Evolutionary conservation across 2,329 filamentous ascomycete genomes (phyloP), one percentile per base, ranked within the genome.

Genomic region (Lizonia empirigonia): DNA sequence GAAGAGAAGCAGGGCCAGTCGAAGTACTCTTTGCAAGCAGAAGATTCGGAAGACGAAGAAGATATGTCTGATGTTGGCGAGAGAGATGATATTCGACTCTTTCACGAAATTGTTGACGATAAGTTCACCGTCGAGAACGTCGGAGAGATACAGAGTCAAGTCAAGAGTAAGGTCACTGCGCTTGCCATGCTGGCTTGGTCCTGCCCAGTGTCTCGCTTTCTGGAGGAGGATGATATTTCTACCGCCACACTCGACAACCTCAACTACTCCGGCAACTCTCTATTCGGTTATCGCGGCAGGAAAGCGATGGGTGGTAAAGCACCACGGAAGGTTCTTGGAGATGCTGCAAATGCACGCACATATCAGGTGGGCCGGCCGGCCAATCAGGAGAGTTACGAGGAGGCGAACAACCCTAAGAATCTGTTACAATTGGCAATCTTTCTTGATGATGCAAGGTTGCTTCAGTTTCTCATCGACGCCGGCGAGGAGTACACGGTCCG

Each of bases 51-150:
- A 0, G 67, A 76, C 3, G 67, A 73, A 1, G 69, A 74, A 7
- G 36, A 18, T 1, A 63, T 58, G 30, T 55, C 61, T 34, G 55
- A 59, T 20, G 55, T 53, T 1, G 62, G 63, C 5, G 66, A 69
- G n/a, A 20, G 23, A 8, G 65, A 65, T 12, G 60, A 67, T 30
- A 45, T 76, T 5, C 69, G 70, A n/a, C 63, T 74, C 6, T 68
- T 71, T 19, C 64, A 79, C 13, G 80, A 86, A 52, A 76, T 85
- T 32, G 74, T 90, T 22, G 82, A 87, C 58, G 82, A 87, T 10
- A 78, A 81, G 27, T 90, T 89, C 67, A 94, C 90, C 0, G 82
- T 93, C 44, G 88, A 94, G 13, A 85, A 90, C 59, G 80, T 94
- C 50, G 88, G 88, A 0, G 82, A 89, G 57, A 78, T 88, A 4